Evolutionary conservation across 768 basidiomycete genomes (phyloP).

Genomic region (Harrya chromipes): DNA sequence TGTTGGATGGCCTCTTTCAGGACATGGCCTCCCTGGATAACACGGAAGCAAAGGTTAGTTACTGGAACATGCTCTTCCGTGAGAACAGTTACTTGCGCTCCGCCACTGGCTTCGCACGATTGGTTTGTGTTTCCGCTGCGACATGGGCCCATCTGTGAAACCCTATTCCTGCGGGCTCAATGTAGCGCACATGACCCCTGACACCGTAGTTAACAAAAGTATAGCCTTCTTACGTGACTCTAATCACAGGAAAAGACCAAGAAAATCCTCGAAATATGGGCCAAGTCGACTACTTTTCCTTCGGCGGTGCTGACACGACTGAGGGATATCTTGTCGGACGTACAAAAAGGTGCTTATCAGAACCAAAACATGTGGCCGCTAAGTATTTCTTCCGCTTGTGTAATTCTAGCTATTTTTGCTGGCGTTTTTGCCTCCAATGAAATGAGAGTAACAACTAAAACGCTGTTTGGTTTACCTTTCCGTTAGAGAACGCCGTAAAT

Average conservation of each 20-base stretch:
- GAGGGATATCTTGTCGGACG: constrained; percentile 62
- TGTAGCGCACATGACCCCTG: constrained; percentile 28
- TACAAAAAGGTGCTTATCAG: constrained; percentile 87
- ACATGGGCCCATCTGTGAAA: not conserved
- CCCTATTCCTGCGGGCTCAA: constrained; percentile 2
- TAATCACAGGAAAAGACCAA: constrained; percentile 86
- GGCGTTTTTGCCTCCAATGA: constrained; percentile 40
- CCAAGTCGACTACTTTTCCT: constrained; percentile 87
- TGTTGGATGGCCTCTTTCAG: constrained; percentile 84
- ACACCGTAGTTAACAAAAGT: constrained; percentile 42
- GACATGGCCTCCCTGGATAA: constrained; percentile 71
- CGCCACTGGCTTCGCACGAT: constrained; percentile 9
- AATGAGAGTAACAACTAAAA: constrained; percentile 70
- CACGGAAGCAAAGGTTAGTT: constrained; percentile 84
- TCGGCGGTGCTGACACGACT: constrained; percentile 69
- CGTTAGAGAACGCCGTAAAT: constrained; percentile 52
- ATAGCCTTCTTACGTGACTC: constrained; percentile 34
- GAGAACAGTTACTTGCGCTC: not conserved
- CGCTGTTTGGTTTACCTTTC: constrained; percentile 48
- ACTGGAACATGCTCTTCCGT: constrained; percentile 5
- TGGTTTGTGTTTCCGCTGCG: constrained; percentile 5
- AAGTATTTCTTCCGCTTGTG: constrained; percentile 69
- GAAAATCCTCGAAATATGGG: constrained; percentile 98
- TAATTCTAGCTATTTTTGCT: constrained; percentile 61
- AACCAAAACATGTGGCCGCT: constrained; percentile 64